phyloP scores from a whole-genome alignment of 1,284 basidiomycete genomes.

The Sanguinoderma infundibulare region DNA sequence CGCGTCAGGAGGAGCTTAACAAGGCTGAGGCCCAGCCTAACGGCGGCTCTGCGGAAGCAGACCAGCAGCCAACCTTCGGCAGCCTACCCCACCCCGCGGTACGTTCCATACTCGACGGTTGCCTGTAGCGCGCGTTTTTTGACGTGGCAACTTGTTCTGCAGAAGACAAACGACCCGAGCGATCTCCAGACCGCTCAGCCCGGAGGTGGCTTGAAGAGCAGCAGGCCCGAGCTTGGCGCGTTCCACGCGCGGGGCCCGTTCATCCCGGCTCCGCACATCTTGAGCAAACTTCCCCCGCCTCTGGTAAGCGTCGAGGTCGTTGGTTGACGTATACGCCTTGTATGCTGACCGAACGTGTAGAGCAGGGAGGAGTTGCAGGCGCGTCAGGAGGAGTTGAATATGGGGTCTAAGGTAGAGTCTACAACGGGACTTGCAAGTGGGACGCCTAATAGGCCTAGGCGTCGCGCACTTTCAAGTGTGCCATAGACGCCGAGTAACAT shows the following conservation, averaged over 20 bases:
- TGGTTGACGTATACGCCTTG: too few relatives aligned
- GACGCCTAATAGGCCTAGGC: too few relatives aligned
- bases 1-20: too few relatives aligned
- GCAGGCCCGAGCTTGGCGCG: conserved; percentile 37
- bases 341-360: conserved; percentile 24
- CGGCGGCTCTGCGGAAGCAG: too few relatives aligned
- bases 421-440: too few relatives aligned
- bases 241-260: conserved; percentile 49
- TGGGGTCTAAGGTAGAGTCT: too few relatives aligned
- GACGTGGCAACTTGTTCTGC: neutral
- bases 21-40: too few relatives aligned
- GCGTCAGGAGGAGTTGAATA: conserved; percentile 36
- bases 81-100: conserved; percentile 60
- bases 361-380: conserved; percentile 37
- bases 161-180: conserved; percentile 57
- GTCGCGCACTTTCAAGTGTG: too few relatives aligned
- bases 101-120: conserved; percentile 30
- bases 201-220: conserved; percentile 43
- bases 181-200: conserved; percentile 47
- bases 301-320: conserved; percentile 23
- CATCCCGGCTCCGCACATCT: conserved; percentile 37
- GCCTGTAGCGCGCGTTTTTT: too few relatives aligned
- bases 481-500: too few relatives aligned
- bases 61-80: conserved; percentile 41
- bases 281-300: conserved; percentile 32